Base-by-base conservation (phyloP, 2,329 filamentous ascomycete genomes). In the Sporothrix dimorphospora region DNA sequence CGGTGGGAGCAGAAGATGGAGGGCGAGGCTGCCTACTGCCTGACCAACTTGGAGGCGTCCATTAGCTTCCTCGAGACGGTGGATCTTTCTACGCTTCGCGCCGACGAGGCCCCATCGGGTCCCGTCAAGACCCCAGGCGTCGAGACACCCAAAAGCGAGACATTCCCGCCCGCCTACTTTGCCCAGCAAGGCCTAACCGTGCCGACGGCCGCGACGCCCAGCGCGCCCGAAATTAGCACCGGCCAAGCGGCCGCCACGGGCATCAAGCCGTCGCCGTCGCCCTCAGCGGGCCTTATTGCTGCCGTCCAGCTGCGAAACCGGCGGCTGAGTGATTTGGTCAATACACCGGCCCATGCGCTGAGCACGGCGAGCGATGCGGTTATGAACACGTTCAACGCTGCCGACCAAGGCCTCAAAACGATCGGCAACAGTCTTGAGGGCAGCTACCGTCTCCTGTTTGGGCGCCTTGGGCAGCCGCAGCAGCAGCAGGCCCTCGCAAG, bases 21-120 rank as follows among this genome's bases (percentile, higher is more conserved):
- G 72, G 96, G 96, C 19, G 96, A 99, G 81, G 92, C 94, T 14
- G 94, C 96, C 0, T 99, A 99, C 81, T 98, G 96, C 78, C 85
- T 99, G 72, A 98, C 97, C 53, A 99, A 97, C 76, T 87, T 99
- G 1, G 96, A 99, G 81, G 96, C 96, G 21, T 92, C 95, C 72
- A 94, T 98, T 71, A 94, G 92, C 69, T 99, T 99, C 78, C 84
- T 99, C 16, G 93, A 98, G 78, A 98, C 94, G 0, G 96, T 99
- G 38, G 96, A 99, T 79, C 86, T 99, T 30, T 93, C 94, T 7
- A 97, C 92, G 34, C 84, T 99, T 7, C 89, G 94, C 69, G 91
- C 91, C 6, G 93, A 97, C 75, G 94, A 97, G 79, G 82, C 85
- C 21, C 90, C 89, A 19, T 89, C 91, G 57, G 90, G 92, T 0